phyloP scores from a whole-genome alignment of 805 yeast genomes.

The Ogataea trehaloabstinens region DNA sequence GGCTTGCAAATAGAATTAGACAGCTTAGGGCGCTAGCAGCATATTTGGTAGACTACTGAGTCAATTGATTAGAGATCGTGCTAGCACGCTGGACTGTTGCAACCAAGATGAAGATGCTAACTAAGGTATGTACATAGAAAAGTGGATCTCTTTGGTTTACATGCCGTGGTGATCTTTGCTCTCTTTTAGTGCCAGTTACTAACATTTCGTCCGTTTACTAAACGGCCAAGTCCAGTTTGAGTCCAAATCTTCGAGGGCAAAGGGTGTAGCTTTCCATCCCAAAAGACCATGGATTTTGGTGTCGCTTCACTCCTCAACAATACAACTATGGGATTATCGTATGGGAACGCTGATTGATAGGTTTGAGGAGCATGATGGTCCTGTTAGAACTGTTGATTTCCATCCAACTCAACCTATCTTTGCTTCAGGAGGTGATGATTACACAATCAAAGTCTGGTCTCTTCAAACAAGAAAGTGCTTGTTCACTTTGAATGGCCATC shows the following conservation, averaged over 20 bases:
- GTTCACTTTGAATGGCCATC: slow-evolving; percentile 88
- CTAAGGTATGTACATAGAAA: slow-evolving; percentile 47
- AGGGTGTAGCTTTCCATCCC: slow-evolving; percentile 97
- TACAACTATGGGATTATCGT: slow-evolving; percentile 98
- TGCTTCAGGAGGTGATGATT: slow-evolving; percentile 97
- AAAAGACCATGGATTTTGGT: slow-evolving; percentile 94
- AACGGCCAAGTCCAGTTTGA: slow-evolving; percentile 57
- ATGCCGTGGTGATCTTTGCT: not conserved
- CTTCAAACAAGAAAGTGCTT: slow-evolving; percentile 85
- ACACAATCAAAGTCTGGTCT: slow-evolving; percentile 94
- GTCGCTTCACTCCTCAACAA: slow-evolving; percentile 95
- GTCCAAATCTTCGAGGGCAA: slow-evolving; percentile 96
- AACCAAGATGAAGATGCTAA: slow-evolving; percentile 76
- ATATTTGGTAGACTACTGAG: not conserved
- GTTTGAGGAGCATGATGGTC: slow-evolving; percentile 98
- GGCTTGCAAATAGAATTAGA: not conserved
- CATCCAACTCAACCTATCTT: slow-evolving; percentile 98
- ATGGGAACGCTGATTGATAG: slow-evolving; percentile 97
- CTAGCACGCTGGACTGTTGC: not conserved
- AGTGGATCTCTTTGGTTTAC: not conserved
- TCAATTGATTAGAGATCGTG: not conserved
- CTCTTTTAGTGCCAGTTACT: not conserved
- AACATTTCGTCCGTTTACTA: not conserved
- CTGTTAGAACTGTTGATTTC: slow-evolving; percentile 92
- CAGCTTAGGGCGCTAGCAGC: not conserved